phyloP scores from a whole-genome alignment of 179 eudicot species.

The Heliamphora pulchella region DNA sequence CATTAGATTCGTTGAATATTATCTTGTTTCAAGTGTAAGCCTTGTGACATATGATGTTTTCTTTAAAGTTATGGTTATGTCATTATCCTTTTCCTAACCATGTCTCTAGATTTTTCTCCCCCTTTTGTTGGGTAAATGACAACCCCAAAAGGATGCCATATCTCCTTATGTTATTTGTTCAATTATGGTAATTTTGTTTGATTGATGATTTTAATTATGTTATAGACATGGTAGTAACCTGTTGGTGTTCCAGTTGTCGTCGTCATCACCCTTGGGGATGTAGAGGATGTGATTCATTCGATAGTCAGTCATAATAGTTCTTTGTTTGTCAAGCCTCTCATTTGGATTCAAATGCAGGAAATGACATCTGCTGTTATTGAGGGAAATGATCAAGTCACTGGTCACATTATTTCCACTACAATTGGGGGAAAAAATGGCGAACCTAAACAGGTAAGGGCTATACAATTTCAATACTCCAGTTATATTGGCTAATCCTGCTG shows the following conservation, averaged over 20 bases:
- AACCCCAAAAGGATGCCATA: not conserved
- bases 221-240: not conserved
- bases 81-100: conserved; percentile 5
- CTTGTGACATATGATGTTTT: conserved; percentile 31
- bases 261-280: not conserved
- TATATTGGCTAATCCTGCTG: conserved; percentile 8
- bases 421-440: conserved; percentile 95
- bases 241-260: conserved; percentile 1
- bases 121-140: not conserved
- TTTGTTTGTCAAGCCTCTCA: conserved; percentile 7
- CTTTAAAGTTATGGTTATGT: conserved; percentile 13
- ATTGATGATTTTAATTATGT: not conserved
- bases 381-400: conserved; percentile 83
- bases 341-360: conserved; percentile 47
- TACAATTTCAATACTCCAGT: not conserved
- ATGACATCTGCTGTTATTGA: conserved; percentile 64
- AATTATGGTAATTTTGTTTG: conserved; percentile 9
- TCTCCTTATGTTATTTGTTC: not conserved
- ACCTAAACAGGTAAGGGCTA: conserved; percentile 63
- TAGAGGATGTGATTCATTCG: not conserved
- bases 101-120: conserved; percentile 5
- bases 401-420: conserved; percentile 92
- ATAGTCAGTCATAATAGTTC: not conserved
- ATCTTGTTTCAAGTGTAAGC: conserved; percentile 33
- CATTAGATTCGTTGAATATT: conserved; percentile 22